Base-by-base conservation (phyloP, 352 stramenopile genomes). In the Blastocystis sp. region DNA sequence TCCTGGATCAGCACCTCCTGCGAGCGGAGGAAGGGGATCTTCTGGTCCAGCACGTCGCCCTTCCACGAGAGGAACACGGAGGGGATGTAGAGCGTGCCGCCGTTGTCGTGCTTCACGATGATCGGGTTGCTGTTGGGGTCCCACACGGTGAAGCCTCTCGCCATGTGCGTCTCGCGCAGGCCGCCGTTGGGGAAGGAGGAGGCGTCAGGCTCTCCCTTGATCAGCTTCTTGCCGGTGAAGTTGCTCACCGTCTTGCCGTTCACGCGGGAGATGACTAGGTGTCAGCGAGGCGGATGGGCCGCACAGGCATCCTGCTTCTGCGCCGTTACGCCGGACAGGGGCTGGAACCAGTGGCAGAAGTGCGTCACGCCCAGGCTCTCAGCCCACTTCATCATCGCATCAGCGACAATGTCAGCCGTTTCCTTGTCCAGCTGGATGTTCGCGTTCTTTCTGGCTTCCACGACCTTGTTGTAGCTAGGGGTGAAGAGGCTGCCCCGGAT, bases 271-370 rank as follows among this genome's bases (percentile, higher is more conserved):
- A 87, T 77, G 23, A 87, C 77, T 87, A 66, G 67, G 4, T n/a
- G 52, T 87, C 10, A 81, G 43, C 48, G 7, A 14, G 9, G 28
- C 66, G 94, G 90, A 87, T 94, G 93, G 86, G 93, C 90, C 70
- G 94, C 91, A 91, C 94, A 94, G 81, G 92, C 93, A 90, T 95
- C 94, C 43, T 96, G 92, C 38, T 94, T 92, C 90, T 95, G 92
- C 69, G 91, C 92, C 38, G 90, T 92, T 87, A 92, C 90, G 76
- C 93, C 93, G 41, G 91, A 91, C 89, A 95, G 91, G 45, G 93
- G 93, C 80, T 94, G 93, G 88, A 95, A 95, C 92, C 92, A 95
- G 88, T 96, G 93, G 80, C 91, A 93, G 90, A 94, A 96, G 60
- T 93, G 91, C 88, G 93, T 94, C 61, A 92, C 93, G 78, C 92